These are phyloP conservation scores for Suillus occidentalis DNA, from an alignment of 768 basidiomycete species.

Conservation along the genomic window DNA sequence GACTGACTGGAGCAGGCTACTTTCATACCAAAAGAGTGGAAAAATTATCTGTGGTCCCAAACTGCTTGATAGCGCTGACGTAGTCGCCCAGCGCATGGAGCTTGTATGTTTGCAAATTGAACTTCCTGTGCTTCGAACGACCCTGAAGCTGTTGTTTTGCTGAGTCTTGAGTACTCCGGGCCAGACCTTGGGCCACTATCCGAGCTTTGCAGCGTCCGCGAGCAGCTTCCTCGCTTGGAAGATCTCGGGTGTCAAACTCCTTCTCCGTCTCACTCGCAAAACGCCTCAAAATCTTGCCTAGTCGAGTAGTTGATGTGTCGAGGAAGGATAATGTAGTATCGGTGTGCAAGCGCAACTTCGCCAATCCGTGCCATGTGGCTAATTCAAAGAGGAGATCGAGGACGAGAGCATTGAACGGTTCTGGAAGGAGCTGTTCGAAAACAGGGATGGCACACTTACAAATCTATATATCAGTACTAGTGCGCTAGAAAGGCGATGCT, in stretches of 20 bases:
- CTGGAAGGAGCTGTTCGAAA: constrained; percentile 30
- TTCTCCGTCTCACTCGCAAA: constrained; percentile 25
- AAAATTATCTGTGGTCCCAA: no score
- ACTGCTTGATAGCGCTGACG: background rate
- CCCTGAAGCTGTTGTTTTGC: background rate
- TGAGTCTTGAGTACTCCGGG: background rate
- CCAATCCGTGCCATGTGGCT: constrained; percentile 23
- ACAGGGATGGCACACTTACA: constrained; percentile 29
- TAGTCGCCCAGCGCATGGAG: constrained; percentile 37
- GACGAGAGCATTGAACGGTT: constrained; percentile 13
- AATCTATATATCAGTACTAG: background rate
- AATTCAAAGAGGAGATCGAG: constrained; percentile 25
- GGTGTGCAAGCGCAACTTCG: constrained; percentile 24
- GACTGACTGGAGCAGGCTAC: no score
- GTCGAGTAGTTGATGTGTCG: constrained; percentile 12
- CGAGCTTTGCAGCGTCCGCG: constrained; percentile 11
- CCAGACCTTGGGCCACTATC: background rate
- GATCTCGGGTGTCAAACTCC: constrained; percentile 28
- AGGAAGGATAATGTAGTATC: constrained; percentile 4
- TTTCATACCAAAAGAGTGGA: no score
- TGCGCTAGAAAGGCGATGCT: background rate
- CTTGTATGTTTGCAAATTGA: constrained; percentile 29
- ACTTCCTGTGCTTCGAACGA: no score
- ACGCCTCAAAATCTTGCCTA: constrained; percentile 23
- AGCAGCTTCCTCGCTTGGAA: constrained; percentile 32